A percentile compares a stretch with the other conserved stretches of the same genome.
Evolutionary conservation across 768 basidiomycete genomes (phyloP).

Genomic region (Phlebiopsis flavidoalba): DNA sequence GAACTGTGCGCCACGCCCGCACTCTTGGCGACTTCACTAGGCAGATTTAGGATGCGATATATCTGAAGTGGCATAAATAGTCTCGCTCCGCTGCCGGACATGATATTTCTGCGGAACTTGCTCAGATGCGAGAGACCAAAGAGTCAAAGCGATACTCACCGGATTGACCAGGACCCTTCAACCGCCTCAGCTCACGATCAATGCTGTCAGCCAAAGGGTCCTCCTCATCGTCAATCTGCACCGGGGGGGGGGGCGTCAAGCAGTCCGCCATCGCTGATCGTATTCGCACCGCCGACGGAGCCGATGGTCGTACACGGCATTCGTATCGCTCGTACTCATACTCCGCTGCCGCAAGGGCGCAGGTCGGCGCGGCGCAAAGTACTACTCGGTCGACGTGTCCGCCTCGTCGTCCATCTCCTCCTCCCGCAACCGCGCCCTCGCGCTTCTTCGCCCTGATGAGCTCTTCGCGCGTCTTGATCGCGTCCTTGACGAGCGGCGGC

Average conservation of each 20-base stretch:
- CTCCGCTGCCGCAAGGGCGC: slow-evolving; percentile 58
- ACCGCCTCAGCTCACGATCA: slow-evolving; percentile 63
- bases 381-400: slow-evolving; percentile 14
- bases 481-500: slow-evolving; percentile 53
- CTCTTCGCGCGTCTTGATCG: slow-evolving; percentile 59
- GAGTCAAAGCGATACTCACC: slow-evolving; percentile 26
- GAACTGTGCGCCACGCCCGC: slow-evolving; percentile 81
- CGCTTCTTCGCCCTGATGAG: slow-evolving; percentile 68
- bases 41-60: slow-evolving; percentile 64
- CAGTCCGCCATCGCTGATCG: slow-evolving; percentile 28
- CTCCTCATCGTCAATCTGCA: slow-evolving; percentile 36
- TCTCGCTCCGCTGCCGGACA: slow-evolving; percentile 68
- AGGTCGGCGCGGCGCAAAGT: background rate
- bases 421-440: slow-evolving; percentile 51
- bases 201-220: slow-evolving; percentile 65
- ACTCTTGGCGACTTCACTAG: slow-evolving; percentile 82
- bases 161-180: slow-evolving; percentile 42
- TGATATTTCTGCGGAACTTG: slow-evolving; percentile 59
- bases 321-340: slow-evolving; percentile 73
- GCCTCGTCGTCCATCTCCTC: slow-evolving; percentile 37
- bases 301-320: slow-evolving; percentile 27
- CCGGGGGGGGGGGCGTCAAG: slow-evolving; percentile 37
- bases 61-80: slow-evolving; percentile 74
- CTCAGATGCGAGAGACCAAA: background rate
- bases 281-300: slow-evolving; percentile 13